Percentiles rank a stretch among this genome's conserved stretches.
Evolutionary conservation across 768 basidiomycete genomes (phyloP).

Genomic region (Pisolithus albus): DNA sequence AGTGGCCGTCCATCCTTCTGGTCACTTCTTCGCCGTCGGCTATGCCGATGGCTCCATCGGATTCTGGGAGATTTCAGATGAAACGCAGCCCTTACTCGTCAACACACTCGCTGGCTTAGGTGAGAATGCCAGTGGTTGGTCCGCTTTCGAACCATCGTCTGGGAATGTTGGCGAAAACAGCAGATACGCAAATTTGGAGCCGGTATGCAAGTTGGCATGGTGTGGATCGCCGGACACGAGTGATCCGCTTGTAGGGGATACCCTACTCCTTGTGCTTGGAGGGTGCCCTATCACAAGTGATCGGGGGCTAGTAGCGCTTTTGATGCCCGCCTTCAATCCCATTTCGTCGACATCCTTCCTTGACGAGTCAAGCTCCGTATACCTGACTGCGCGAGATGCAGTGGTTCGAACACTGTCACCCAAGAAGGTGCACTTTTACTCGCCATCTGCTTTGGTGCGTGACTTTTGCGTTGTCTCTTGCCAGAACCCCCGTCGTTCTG

Average conservation of each 20-base stretch:
- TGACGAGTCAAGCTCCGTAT: slow-evolving; percentile 21
- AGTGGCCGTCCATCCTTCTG: slow-evolving; percentile 66
- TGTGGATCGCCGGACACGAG: slow-evolving; percentile 62
- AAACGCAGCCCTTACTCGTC: slow-evolving; percentile 67
- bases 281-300: slow-evolving; percentile 51
- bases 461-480: slow-evolving; percentile 77
- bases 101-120: slow-evolving; percentile 57
- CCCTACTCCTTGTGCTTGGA: slow-evolving; percentile 71
- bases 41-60: slow-evolving; percentile 77
- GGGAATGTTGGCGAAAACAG: slow-evolving; percentile 1
- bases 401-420: slow-evolving; percentile 56
- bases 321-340: slow-evolving; percentile 60
- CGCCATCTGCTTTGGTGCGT: slow-evolving; percentile 53
- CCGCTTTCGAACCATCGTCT: slow-evolving; percentile 36
- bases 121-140: slow-evolving; percentile 48
- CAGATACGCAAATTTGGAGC: slow-evolving; percentile 42
- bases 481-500: slow-evolving; percentile 60
- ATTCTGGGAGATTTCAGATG: slow-evolving; percentile 78
- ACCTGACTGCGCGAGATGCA: slow-evolving; percentile 46
- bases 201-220: slow-evolving; percentile 86
- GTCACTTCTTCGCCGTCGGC: slow-evolving; percentile 72
- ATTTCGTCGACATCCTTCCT: slow-evolving; percentile 33
- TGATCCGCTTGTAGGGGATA: slow-evolving; percentile 64
- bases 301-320: slow-evolving; percentile 60
- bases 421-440: slow-evolving; percentile 48